These are phyloP conservation scores for Arthrocladium fulminans DNA, from an alignment of 2,329 filamentous ascomycete species.

Conservation along the genomic window DNA sequence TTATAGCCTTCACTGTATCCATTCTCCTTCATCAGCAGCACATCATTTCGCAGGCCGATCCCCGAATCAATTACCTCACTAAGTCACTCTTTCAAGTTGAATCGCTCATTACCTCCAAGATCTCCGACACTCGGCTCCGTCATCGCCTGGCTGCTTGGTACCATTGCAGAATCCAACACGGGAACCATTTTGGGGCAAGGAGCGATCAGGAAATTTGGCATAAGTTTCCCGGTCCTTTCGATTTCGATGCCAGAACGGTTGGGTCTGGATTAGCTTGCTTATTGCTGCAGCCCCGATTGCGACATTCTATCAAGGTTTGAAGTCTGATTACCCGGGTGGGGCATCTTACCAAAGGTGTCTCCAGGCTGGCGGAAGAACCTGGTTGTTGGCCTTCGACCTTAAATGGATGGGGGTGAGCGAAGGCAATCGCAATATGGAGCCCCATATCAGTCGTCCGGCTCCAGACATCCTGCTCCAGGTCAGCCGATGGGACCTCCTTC, in stretches of 20 bases:
- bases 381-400: conserved; percentile 10
- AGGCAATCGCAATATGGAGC: conserved; percentile 67
- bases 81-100: conserved; percentile 1
- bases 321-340: background rate
- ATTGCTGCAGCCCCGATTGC: background rate
- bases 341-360: background rate
- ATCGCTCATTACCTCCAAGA: background rate
- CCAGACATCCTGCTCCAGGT: conserved; percentile 19
- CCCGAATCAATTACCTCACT: background rate
- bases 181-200: background rate
- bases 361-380: background rate
- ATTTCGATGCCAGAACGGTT: background rate
- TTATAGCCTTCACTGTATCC: background rate
- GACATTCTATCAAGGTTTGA: background rate
- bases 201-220: conserved; percentile 1
- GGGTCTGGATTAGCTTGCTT: background rate
- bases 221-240: background rate
- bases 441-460: conserved; percentile 48
- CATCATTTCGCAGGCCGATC: background rate
- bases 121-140: background rate
- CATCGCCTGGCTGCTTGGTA: background rate
- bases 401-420: conserved; percentile 72
- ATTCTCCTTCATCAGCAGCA: background rate
- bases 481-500: conserved; percentile 33
- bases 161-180: background rate